Evolutionary conservation across 2,329 filamentous ascomycete species (phyloP), one percentile per base, ranked within the genome.

Genomic region (Rhexocercosporidium sp.): DNA sequence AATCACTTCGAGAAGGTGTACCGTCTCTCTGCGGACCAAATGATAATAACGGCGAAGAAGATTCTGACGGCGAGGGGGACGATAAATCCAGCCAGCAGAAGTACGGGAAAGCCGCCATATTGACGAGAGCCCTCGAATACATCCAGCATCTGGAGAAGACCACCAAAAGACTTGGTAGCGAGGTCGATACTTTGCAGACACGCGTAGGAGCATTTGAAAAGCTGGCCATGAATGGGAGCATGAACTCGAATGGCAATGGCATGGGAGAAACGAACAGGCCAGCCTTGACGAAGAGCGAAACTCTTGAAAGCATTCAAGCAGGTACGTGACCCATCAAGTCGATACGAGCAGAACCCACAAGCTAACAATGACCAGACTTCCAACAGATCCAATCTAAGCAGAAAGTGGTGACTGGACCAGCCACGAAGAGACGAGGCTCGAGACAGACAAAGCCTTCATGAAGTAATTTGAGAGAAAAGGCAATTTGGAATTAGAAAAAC

Each of bases 71-170:
- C 12, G 67, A 67, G 31, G 61, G 41, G 5, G 66, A 69, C 6
- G 31, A 27, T 14, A 68, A 68, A 44, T 59, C 56, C 16, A 59
- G 34, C 9, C 51, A 64, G 49, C 62, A 70, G 41, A 73, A 72
- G 27, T 69, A 68, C 41, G 70, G 70, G 16, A 73, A 74, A 63
- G 72, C 71, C 11, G 70, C 71, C 1, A 69, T 73, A 22, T 46
- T 74, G 20, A 68, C 67, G 12, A 59, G 68, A 18, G 72, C 72
- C 12, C 59, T 71, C 18, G 70, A 72, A 25, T 74, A 74, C 37
- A 74, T 74, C 44, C 51, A 65, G 44, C 66, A 69, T 54, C 60
- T 73, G 18, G 72, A 73, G 63, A 66, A 47, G 9, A 70, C 67
- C 44, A 65, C 66, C 3, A 61, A 70, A 27, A 51, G 67, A 59